Evolutionary conservation across 495 filamentous ascomycete genomes (phyloP).

Genomic region (Aspergillus asperescens): DNA sequence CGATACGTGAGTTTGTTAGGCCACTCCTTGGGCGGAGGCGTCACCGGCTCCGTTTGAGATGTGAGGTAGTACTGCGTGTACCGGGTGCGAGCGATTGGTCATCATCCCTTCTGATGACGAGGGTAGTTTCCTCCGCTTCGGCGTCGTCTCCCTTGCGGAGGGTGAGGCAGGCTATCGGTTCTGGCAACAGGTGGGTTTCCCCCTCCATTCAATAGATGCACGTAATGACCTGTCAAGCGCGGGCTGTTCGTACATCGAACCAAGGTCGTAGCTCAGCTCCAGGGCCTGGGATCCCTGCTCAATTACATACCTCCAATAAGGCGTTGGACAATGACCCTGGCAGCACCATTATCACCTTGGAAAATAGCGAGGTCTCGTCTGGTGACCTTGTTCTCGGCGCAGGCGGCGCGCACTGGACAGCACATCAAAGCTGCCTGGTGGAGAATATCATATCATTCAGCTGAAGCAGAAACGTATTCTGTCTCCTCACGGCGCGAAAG

Average conservation of each 20-base stretch:
- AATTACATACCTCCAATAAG: conserved; percentile 38
- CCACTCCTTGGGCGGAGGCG: conserved; percentile 2
- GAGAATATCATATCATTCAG: conserved; percentile 33
- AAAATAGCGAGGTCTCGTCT: conserved; percentile 28
- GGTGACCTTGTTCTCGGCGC: conserved; percentile 48
- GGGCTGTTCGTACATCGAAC: conserved; percentile 51
- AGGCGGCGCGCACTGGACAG: conserved; percentile 50
- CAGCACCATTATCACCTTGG: conserved; percentile 37
- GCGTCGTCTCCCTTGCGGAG: conserved; percentile 59
- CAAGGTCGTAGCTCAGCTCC: conserved; percentile 38
- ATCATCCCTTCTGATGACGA: conserved; percentile 52
- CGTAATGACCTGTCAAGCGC: conserved; percentile 20
- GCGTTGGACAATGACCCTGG: conserved; percentile 42
- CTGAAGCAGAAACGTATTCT: conserved; percentile 55
- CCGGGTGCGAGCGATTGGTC: conserved; percentile 58
- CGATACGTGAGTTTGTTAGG: conserved; percentile 45
- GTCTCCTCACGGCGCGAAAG: conserved; percentile 51
- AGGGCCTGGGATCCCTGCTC: conserved; percentile 36
- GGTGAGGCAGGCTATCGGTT: conserved; percentile 49
- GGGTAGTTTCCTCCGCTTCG: conserved; percentile 46
- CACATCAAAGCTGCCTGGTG: conserved; percentile 40
- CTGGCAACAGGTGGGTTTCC: conserved; percentile 37
- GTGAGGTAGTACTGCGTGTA: conserved; percentile 55
- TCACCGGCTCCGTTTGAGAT: conserved; percentile 30
- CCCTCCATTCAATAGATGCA: neutral